Evolutionary conservation across 2,329 filamentous ascomycete genomes (phyloP).

Genomic region (Colletotrichum kahawae): DNA sequence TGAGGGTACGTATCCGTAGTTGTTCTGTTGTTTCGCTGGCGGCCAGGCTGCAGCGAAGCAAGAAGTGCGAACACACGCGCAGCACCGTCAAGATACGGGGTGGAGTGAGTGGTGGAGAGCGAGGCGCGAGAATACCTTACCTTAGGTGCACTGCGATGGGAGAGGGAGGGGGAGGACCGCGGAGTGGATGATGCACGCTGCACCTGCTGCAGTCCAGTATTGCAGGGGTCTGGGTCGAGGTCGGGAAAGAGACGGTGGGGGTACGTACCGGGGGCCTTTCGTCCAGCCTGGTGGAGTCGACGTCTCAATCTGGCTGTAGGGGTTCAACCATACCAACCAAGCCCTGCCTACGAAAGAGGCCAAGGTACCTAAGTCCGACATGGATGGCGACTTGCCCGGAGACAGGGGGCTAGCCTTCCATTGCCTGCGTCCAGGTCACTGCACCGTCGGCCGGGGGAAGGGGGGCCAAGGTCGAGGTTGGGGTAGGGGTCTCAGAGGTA

Average conservation of each 20-base stretch:
- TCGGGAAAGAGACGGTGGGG: conserved; percentile 6
- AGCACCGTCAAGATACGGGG: not conserved
- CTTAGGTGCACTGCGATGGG: not conserved
- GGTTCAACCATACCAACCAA: not conserved
- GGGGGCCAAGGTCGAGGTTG: not conserved
- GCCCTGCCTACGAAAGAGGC: not conserved
- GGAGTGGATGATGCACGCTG: not conserved
- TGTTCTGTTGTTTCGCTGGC: not conserved
- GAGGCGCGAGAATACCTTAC: not conserved
- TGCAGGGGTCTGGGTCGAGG: not conserved
- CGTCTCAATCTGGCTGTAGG: not conserved
- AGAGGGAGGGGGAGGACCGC: not conserved
- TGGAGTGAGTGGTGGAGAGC: not conserved
- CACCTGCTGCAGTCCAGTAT: not conserved
- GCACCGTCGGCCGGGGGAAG: not conserved
- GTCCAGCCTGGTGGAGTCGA: not conserved
- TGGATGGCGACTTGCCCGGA: not conserved
- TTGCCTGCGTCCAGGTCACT: not conserved
- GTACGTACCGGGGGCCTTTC: conserved; percentile 1
- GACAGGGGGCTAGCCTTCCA: not conserved
- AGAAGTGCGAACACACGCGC: not conserved
- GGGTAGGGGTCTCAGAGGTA: not conserved
- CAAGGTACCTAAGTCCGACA: not conserved
- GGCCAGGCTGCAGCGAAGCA: not conserved
- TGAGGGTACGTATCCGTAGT: not conserved